Conservation (phyloP, 805 yeast species). For the Grigorovia yakushimaensis region DNA sequence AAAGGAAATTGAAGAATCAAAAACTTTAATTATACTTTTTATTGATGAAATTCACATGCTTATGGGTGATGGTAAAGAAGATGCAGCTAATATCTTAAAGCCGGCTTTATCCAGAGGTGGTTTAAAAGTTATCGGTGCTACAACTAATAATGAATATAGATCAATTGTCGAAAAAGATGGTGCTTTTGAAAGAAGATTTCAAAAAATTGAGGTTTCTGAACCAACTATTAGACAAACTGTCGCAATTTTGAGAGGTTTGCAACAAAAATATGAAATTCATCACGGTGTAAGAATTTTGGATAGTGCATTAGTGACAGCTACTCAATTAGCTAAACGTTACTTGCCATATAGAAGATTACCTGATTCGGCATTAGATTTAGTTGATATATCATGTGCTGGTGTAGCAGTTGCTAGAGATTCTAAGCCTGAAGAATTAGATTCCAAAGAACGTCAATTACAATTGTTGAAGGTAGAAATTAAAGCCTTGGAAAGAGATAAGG, state of each 20-base stretch:
- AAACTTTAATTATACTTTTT: slow-evolving; percentile 77
- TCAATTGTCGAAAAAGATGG: slow-evolving; percentile 92
- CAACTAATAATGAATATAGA: slow-evolving; percentile 90
- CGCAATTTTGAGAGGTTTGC: slow-evolving; percentile 92
- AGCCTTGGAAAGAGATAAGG: slow-evolving; percentile 93
- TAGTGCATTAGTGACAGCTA: slow-evolving; percentile 87
- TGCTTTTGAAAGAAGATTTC: slow-evolving; percentile 97
- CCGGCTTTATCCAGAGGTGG: slow-evolving; percentile 96
- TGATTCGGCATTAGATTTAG: slow-evolving; percentile 92
- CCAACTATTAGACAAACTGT: slow-evolving; percentile 88
- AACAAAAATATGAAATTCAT: slow-evolving; percentile 90
- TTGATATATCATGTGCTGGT: slow-evolving; percentile 93
- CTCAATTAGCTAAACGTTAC: slow-evolving; percentile 88
- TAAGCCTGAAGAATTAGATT: slow-evolving; percentile 92
- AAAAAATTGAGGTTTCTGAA: slow-evolving; percentile 90
- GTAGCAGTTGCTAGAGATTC: slow-evolving; percentile 98
- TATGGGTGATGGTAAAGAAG: slow-evolving; percentile 98
- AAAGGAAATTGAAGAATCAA: slow-evolving; percentile 83
- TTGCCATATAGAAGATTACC: slow-evolving; percentile 92
- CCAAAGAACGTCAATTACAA: slow-evolving; percentile 84
- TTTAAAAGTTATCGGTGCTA: slow-evolving; percentile 96
- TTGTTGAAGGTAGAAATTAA: slow-evolving; percentile 90
- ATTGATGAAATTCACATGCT: slow-evolving; percentile 98
- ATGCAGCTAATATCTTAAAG: slow-evolving; percentile 91
- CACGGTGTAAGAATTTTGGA: slow-evolving; percentile 96